phyloP scores from a whole-genome alignment of 805 yeast genomes.

The Lachancea dasiensis region DNA sequence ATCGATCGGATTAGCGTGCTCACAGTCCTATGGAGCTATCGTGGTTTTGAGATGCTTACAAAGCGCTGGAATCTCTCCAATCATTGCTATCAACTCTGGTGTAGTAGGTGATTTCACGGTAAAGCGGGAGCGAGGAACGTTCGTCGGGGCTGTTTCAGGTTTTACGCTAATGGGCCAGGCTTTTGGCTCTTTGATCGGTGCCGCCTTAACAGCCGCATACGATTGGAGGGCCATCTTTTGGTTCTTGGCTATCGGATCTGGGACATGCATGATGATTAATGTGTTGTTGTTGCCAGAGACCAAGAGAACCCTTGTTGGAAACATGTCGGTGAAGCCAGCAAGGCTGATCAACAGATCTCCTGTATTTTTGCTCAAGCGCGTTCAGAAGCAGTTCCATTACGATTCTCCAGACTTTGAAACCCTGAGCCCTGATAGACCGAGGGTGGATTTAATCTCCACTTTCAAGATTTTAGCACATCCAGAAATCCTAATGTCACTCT shows the following conservation, averaged over 20 bases:
- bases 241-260: slow-evolving; percentile 63
- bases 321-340: slow-evolving; percentile 56
- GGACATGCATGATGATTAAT: slow-evolving; percentile 35
- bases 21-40: slow-evolving; percentile 52
- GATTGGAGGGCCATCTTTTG: slow-evolving; percentile 77
- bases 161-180: slow-evolving; percentile 67
- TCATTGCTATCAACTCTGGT: slow-evolving; percentile 63
- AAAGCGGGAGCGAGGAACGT: slow-evolving; percentile 59
- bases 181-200: slow-evolving; percentile 63
- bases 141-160: slow-evolving; percentile 61
- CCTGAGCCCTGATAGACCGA: slow-evolving; percentile 20
- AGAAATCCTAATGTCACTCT: slow-evolving; percentile 44
- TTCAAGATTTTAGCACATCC: slow-evolving; percentile 39
- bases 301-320: slow-evolving; percentile 62
- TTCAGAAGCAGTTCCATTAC: slow-evolving; percentile 21
- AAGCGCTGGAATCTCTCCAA: slow-evolving; percentile 68
- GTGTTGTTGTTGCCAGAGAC: slow-evolving; percentile 63
- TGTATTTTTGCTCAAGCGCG: slow-evolving; percentile 28
- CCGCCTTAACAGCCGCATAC: slow-evolving; percentile 36
- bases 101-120: slow-evolving; percentile 67
- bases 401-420: slow-evolving; percentile 30
- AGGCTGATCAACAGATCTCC: slow-evolving; percentile 40
- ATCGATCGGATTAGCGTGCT: slow-evolving; percentile 59
- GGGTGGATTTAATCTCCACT: slow-evolving; percentile 34
- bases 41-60: slow-evolving; percentile 62